These are phyloP conservation scores for Linnemannia hyalina DNA, from an alignment of 192 early-diverging fungal species.

Conservation along the genomic window DNA sequence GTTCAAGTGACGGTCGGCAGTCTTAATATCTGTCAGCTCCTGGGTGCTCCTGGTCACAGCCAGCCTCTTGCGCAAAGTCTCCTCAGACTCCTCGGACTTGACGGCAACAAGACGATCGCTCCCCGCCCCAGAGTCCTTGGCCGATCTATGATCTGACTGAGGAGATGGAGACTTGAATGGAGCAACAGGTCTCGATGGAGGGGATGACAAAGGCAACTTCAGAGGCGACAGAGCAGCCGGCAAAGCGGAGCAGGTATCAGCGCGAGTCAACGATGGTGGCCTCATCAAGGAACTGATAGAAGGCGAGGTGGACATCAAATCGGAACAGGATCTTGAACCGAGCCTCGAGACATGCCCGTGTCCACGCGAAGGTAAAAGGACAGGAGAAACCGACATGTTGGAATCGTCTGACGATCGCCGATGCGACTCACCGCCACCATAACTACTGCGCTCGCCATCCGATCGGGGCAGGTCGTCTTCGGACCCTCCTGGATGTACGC, in stretches of 20 bases:
- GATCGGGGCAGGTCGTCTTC: slow-evolving; percentile 38
- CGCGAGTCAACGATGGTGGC: slow-evolving; percentile 9
- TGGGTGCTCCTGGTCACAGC: background rate
- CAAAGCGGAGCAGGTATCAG: slow-evolving; percentile 34
- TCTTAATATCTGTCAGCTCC: slow-evolving; percentile 19
- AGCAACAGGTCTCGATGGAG: background rate
- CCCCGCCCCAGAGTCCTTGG: background rate
- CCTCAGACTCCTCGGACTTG: slow-evolving; percentile 10
- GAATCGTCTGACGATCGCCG: slow-evolving; percentile 36
- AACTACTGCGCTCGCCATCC: background rate
- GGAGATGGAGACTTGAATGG: background rate
- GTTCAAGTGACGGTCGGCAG: slow-evolving; percentile 35
- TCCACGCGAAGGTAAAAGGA: background rate
- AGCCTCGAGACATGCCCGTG: background rate
- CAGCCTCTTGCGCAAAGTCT: background rate
- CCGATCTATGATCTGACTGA: background rate
- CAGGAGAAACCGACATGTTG: slow-evolving; percentile 17
- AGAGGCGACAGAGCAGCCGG: background rate
- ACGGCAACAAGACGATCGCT: background rate
- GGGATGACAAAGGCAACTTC: background rate
- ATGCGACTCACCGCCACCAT: slow-evolving; percentile 2
- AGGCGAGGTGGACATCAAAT: slow-evolving; percentile 19
- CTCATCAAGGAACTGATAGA: background rate
- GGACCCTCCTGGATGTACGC: slow-evolving; percentile 10
- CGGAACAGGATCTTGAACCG: slow-evolving; percentile 20